Evolutionary conservation across 2,329 filamentous ascomycete species (phyloP).

Genomic region (Paracorniculantispora psalliotae): DNA sequence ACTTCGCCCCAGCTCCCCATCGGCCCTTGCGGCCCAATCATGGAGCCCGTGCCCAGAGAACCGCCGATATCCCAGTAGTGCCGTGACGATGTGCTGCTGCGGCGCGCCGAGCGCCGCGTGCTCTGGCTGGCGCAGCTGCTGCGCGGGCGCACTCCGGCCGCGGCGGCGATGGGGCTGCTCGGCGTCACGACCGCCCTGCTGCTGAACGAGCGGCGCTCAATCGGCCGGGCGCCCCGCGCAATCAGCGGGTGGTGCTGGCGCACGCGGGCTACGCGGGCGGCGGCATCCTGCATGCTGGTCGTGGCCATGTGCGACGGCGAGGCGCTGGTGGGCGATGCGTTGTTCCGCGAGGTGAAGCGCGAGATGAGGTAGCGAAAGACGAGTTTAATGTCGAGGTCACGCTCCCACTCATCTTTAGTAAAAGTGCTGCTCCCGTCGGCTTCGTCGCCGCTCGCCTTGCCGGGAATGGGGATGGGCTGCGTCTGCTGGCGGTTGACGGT

Average conservation of each 20-base stretch:
- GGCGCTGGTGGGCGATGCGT: slow-evolving; percentile 28
- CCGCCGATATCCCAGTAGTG: slow-evolving; percentile 93
- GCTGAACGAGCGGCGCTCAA: slow-evolving; percentile 55
- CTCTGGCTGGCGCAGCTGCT: slow-evolving; percentile 85
- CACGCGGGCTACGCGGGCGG: slow-evolving; percentile 76
- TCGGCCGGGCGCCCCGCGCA: slow-evolving; percentile 46
- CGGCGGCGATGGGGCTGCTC: slow-evolving; percentile 42
- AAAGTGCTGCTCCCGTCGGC: slow-evolving; percentile 33
- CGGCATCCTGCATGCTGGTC: slow-evolving; percentile 56
- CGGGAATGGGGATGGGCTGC: slow-evolving; percentile 33
- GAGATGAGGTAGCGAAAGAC: slow-evolving; percentile 83
- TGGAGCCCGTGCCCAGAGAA: slow-evolving; percentile 70
- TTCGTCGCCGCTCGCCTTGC: slow-evolving; percentile 20
- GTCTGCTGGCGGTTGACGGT: slow-evolving; percentile 37
- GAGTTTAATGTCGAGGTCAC: slow-evolving; percentile 82
- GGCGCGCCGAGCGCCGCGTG: slow-evolving; percentile 64
- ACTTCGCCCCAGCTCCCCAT: slow-evolving; percentile 79
- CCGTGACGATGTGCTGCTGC: slow-evolving; percentile 66
- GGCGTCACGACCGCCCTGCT: slow-evolving; percentile 44
- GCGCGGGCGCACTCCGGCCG: slow-evolving; percentile 45
- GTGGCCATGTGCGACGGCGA: slow-evolving; percentile 36
- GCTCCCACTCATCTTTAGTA: slow-evolving; percentile 84
- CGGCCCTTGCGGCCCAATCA: slow-evolving; percentile 60
- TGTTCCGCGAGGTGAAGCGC: slow-evolving; percentile 57
- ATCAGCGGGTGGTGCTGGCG: slow-evolving; percentile 86